phyloP scores from a whole-genome alignment of 2,329 filamentous ascomycete species.

The Cladosporium sp. region DNA sequence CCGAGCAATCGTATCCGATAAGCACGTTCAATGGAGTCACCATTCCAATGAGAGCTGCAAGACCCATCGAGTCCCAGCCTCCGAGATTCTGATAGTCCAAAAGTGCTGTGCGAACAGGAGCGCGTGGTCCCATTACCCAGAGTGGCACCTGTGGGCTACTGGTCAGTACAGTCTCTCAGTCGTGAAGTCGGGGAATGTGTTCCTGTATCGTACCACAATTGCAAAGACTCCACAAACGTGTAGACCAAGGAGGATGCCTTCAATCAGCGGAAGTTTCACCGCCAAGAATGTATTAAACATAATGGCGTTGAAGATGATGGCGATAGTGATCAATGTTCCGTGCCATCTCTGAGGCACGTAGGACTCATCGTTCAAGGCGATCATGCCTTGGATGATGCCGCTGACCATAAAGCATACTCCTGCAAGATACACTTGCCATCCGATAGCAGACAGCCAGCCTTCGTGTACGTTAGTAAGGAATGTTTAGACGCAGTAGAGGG shows the following conservation, averaged over 20 bases:
- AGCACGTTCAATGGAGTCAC: slow-evolving; percentile 30
- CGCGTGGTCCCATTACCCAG: slow-evolving; percentile 30
- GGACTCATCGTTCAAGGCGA: slow-evolving; percentile 44
- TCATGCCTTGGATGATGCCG: slow-evolving; percentile 47
- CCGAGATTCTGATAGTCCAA: slow-evolving; percentile 27
- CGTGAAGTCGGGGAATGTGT: background rate
- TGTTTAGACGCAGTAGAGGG: background rate
- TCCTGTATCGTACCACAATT: slow-evolving; percentile 23
- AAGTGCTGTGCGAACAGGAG: slow-evolving; percentile 21
- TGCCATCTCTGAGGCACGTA: slow-evolving; percentile 49
- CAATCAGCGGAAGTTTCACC: slow-evolving; percentile 46
- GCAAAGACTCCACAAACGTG: slow-evolving; percentile 40
- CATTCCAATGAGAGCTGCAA: slow-evolving; percentile 46
- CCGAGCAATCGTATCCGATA: slow-evolving; percentile 29
- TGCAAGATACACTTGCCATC: slow-evolving; percentile 43
- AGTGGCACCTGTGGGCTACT: slow-evolving; percentile 19
- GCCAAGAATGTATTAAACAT: slow-evolving; percentile 48
- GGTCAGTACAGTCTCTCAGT: background rate
- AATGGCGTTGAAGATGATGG: slow-evolving; percentile 37
- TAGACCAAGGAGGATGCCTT: slow-evolving; percentile 38
- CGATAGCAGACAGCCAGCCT: slow-evolving; percentile 42
- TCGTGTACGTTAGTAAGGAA: background rate
- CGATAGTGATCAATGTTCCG: slow-evolving; percentile 48
- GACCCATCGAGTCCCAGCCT: slow-evolving; percentile 29
- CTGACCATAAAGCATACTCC: slow-evolving; percentile 47